These are phyloP conservation scores for Aspergillus haitiensis DNA, from an alignment of 495 filamentous ascomycete species.

Conservation along the genomic window DNA sequence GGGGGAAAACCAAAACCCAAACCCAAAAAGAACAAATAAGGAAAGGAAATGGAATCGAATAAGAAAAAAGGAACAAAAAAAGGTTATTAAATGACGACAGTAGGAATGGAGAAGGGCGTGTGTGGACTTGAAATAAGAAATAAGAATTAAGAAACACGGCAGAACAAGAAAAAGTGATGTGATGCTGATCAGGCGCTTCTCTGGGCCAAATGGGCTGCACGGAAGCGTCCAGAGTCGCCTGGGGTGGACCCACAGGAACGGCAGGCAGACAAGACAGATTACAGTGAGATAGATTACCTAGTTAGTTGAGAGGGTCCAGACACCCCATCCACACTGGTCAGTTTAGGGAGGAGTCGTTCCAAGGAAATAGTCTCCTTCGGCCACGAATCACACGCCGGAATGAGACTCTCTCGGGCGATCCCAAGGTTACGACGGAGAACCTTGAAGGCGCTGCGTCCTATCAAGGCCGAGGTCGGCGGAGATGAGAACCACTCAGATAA, in stretches of 20 bases:
- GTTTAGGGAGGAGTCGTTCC: constrained; percentile 12
- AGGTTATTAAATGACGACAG: constrained; percentile 9
- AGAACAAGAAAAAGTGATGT: constrained; percentile 17
- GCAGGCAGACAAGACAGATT: constrained; percentile 4
- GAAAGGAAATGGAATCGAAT: constrained; percentile 6
- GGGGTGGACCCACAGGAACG: constrained; percentile 21
- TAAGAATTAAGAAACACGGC: constrained; percentile 9
- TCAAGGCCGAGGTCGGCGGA: constrained; percentile 19
- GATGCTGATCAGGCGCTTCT: constrained; percentile 21
- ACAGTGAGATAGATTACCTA: background rate
- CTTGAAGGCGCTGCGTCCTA: constrained; percentile 19
- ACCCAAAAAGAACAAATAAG: constrained; percentile 9
- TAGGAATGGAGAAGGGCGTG: background rate
- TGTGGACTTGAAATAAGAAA: constrained; percentile 10
- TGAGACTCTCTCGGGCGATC: constrained; percentile 23
- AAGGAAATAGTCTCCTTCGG: constrained; percentile 10
- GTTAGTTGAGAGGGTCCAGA: constrained; percentile 6
- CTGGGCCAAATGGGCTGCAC: constrained; percentile 19
- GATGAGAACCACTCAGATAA: constrained; percentile 17
- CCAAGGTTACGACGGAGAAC: constrained; percentile 14
- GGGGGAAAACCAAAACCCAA: constrained; percentile 4
- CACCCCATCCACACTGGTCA: constrained; percentile 19
- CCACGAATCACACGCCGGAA: constrained; percentile 19
- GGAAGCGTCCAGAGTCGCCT: constrained; percentile 22
- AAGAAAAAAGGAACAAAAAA: constrained; percentile 11